Percentiles rank a stretch among this genome's conserved stretches.
phyloP scores from a whole-genome alignment of 2,329 filamentous ascomycete genomes.

The Trichoderma polysporum region DNA sequence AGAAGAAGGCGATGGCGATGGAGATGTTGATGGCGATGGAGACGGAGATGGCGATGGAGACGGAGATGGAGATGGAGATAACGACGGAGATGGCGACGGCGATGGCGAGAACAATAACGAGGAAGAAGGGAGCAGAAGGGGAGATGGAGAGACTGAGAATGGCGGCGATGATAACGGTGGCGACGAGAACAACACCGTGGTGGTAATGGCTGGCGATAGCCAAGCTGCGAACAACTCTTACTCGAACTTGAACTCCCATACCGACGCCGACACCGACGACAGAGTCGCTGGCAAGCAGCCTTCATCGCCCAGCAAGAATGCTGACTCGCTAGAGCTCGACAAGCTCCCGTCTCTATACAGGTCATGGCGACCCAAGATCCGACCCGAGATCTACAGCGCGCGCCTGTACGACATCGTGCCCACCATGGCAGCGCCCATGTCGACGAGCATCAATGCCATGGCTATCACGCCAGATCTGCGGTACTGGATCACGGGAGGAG shows the following conservation, averaged over 20 bases:
- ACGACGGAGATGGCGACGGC: conserved; percentile 55
- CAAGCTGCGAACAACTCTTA: conserved; percentile 24
- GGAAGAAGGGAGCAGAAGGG: conserved; percentile 36
- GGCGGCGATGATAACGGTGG: conserved; percentile 37
- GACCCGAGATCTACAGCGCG: conserved; percentile 76
- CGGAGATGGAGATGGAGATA: conserved; percentile 36
- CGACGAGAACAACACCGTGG: conserved; percentile 38
- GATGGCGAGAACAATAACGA: conserved; percentile 42
- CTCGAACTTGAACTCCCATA: background rate
- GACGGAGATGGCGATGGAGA: conserved; percentile 39
- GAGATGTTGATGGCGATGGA: conserved; percentile 40
- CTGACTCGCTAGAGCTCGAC: conserved; percentile 30
- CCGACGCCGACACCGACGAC: conserved; percentile 22
- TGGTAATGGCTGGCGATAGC: conserved; percentile 24
- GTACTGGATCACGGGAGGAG: conserved; percentile 91
- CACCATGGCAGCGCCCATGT: conserved; percentile 93
- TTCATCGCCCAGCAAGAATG: conserved; percentile 25
- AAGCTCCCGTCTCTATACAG: conserved; percentile 23
- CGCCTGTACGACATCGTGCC: conserved; percentile 90
- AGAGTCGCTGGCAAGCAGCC: conserved; percentile 22
- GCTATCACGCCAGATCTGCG: conserved; percentile 90
- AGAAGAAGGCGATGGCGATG: conserved; percentile 52
- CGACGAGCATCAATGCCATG: conserved; percentile 92
- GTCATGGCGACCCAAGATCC: conserved; percentile 58
- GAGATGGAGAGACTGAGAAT: too few species aligned